Evolutionary conservation across 371 early-diverging fungal species (phyloP), one percentile per base, ranked within the genome.

Genomic region (Apophysomyces elegans): DNA sequence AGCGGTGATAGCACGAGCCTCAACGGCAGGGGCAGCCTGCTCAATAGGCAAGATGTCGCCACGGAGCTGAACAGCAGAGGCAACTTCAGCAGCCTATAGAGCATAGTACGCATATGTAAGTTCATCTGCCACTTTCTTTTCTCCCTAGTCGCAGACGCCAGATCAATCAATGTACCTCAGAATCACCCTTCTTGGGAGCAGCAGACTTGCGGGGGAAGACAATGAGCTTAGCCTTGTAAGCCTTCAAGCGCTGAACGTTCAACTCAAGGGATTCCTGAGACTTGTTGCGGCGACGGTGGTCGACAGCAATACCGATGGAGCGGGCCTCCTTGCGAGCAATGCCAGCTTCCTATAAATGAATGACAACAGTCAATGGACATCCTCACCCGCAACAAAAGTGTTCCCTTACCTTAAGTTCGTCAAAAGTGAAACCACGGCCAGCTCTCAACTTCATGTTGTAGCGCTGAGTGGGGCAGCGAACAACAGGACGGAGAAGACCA

Each of bases 401-500:
- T 32, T 16, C 35, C 37, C 54, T 61, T 83, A 94, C 94, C 95
- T 97, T 94, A 69, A 99, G 90, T 88, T 99, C 99, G 70, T 96
- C 99, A 57, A 96, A 84, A 66, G 99, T 98, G 91, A 99, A 99
- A 70, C 99, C 99, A 77, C 97, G 91, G 69, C 99, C 99, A 71
- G 94, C 89, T 76, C 99, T 91, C 72, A 98, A 86, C 91, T 98
- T 98, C 85, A 87, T 93, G 96, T 99, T 99, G 95, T 99, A 99
- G 84, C 96, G 95, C 77, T 96, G 80, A 72, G 99, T 99, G 60
- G 94, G 97, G 86, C 98, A 96, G 74, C 96, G 92, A 64, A 99
- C 99, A 69, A 96, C 96, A 57, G 99, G 99, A 79, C 99, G 93
- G 77, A 99, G 90, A 62, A 95, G 94, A 84, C 94, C 95, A 81